Base-by-base conservation (phyloP, 805 yeast species). In the Maudiozyma serrabonitensis region DNA sequence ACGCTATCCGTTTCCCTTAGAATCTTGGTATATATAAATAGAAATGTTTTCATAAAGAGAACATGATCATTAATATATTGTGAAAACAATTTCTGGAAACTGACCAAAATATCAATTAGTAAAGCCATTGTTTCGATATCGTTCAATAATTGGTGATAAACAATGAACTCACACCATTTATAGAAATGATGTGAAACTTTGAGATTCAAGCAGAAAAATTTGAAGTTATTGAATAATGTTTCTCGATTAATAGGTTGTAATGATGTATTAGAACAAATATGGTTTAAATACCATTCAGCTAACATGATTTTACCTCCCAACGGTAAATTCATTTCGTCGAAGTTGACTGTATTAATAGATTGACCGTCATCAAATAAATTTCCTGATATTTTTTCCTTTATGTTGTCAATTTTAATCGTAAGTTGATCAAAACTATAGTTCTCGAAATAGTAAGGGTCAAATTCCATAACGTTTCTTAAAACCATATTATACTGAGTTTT, bases 401-500 rank as follows among this genome's bases (percentile, higher is more conserved):
- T 46, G 26, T 61, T 59, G 15, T 72, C 72, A 2, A 75, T 55
- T 1, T 72, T 47, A 6, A 52, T 55, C n/a, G 61, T 38, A 51
- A 70, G 38, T 39, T 48, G 51, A 56, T 69, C 58, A 66, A 64
- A 46, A 63, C 58, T 54, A 56, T 57, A 60, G 54, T 71, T 28
- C 67, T 74, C 52, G 42, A 55, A 66, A 40, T 49, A 61, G 6
- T 53, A 43, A 5, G 64, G 61, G 40, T 75, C 71, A 52, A 75
- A 75, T 46, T 67, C 70, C 38, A 68, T 65, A 1, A 81, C 72
- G 50, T 76, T 77, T 52, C 73, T 75, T 46, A 81, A 63, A 13
- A 80, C 75, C 64, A 75, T 74, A 46, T 76, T 75, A 39, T 80
- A 76, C 54, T 82, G 84, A 50, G 73, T 73, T 54, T 76, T 75